Conservation (phyloP, 2,329 filamentous ascomycete genomes). For the Fusarium oxysporum region DNA sequence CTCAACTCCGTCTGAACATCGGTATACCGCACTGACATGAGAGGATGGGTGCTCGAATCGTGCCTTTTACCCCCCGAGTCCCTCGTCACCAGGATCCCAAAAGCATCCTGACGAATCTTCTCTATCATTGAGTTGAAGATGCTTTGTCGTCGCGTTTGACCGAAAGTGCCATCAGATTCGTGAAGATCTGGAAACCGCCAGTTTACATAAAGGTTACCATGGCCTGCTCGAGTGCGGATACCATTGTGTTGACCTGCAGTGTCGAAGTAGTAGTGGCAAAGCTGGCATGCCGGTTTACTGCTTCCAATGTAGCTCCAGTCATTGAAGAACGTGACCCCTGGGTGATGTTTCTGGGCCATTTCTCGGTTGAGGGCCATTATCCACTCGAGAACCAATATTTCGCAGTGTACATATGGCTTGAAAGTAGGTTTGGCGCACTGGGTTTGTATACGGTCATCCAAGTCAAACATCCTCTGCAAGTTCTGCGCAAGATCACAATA, state of each 20-base stretch:
- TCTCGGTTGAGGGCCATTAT: slow-evolving; percentile 27
- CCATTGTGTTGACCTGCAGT: slow-evolving; percentile 21
- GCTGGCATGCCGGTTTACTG: slow-evolving; percentile 55
- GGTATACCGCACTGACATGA: slow-evolving; percentile 15
- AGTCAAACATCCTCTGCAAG: slow-evolving; percentile 36
- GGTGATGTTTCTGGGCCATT: neutral
- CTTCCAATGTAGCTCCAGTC: slow-evolving; percentile 53
- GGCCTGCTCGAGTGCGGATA: slow-evolving; percentile 47
- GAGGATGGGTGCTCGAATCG: slow-evolving; percentile 48
- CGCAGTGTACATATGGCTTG: slow-evolving; percentile 51
- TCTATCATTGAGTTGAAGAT: slow-evolving; percentile 45
- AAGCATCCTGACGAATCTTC: slow-evolving; percentile 46
- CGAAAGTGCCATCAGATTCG: slow-evolving; percentile 3
- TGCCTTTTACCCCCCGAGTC: slow-evolving; percentile 43
- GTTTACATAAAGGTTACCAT: slow-evolving; percentile 54
- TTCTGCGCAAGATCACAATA: slow-evolving; percentile 23
- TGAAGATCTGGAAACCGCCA: slow-evolving; percentile 54
- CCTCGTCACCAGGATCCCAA: slow-evolving; percentile 45
- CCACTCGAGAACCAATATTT: slow-evolving; percentile 49
- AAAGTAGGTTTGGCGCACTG: slow-evolving; percentile 27
- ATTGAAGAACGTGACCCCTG: slow-evolving; percentile 45
- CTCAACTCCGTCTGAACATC: slow-evolving; percentile 23
- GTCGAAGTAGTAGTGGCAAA: slow-evolving; percentile 54
- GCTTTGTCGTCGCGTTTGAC: slow-evolving; percentile 21
- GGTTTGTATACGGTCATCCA: slow-evolving; percentile 41